Evolutionary conservation across 2,329 filamentous ascomycete genomes (phyloP).

Genomic region (Claviceps pusilla): DNA sequence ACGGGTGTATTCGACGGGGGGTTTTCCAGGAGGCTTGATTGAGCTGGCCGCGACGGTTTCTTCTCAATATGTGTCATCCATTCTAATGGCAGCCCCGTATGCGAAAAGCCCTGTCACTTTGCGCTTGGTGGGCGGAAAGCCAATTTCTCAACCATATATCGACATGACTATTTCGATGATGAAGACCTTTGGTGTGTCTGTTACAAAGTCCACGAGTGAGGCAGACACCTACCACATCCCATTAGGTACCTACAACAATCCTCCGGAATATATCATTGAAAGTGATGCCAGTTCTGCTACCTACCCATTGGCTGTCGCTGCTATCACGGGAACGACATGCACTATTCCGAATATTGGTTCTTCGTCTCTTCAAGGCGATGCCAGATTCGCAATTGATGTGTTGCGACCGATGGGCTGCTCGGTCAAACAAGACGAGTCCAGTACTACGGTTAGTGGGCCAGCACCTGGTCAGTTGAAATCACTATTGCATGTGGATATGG

Average conservation of each 20-base stretch:
- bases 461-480: conserved; percentile 55
- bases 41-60: conserved; percentile 89
- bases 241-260: conserved; percentile 68
- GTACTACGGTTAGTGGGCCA: conserved; percentile 91
- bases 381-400: conserved; percentile 82
- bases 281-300: conserved; percentile 97
- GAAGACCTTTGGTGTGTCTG: conserved; percentile 73
- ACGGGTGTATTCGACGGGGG: conserved; percentile 65
- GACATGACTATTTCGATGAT: conserved; percentile 99
- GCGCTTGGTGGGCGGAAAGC: conserved; percentile 84
- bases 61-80: conserved; percentile 96
- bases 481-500: conserved; percentile 82
- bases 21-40: conserved; percentile 74
- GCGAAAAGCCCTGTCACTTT: conserved; percentile 87
- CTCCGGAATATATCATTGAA: conserved; percentile 75
- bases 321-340: conserved; percentile 89
- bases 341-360: conserved; percentile 94
- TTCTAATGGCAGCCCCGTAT: conserved; percentile 93
- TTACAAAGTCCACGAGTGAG: conserved; percentile 61
- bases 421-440: conserved; percentile 69
- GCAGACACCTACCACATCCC: conserved; percentile 90
- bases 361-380: conserved; percentile 82
- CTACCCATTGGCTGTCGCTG: conserved; percentile 84
- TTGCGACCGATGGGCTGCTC: conserved; percentile 84
- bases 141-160: conserved; percentile 92